phyloP scores from a whole-genome alignment of 176 grass and related monocot species.

The Secale cereale region DNA sequence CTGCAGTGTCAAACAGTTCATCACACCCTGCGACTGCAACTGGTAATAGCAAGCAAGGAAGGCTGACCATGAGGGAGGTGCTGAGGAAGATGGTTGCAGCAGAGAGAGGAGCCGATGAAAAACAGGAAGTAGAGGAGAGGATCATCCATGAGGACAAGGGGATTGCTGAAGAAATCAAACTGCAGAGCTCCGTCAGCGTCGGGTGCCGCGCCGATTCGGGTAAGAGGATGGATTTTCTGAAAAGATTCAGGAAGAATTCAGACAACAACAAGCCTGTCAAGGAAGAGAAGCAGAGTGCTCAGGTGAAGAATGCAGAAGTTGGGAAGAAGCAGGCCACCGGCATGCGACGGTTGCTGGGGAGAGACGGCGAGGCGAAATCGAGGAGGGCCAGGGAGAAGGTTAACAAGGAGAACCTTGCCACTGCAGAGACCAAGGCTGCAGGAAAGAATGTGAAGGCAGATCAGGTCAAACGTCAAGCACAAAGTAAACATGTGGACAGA shows the following conservation, averaged over 20 bases:
- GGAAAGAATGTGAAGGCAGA: constrained; percentile 22
- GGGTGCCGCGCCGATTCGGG: constrained; percentile 25
- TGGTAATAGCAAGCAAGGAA: constrained; percentile 55
- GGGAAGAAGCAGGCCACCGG: constrained; percentile 28
- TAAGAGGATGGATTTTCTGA: constrained; percentile 38
- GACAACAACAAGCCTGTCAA: background rate
- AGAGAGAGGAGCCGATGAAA: constrained; percentile 28
- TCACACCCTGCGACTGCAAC: background rate
- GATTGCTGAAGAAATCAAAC: constrained; percentile 30
- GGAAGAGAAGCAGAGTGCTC: constrained; percentile 17
- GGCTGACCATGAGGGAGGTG: constrained; percentile 45
- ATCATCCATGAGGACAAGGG: constrained; percentile 29
- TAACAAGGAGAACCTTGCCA: constrained; percentile 26
- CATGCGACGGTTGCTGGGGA: constrained; percentile 25
- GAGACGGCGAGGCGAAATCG: constrained; percentile 27
- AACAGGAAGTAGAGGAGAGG: constrained; percentile 17
- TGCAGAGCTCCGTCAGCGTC: constrained; percentile 20
- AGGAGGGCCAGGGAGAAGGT: constrained; percentile 27
- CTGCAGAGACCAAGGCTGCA: constrained; percentile 8
- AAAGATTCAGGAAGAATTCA: constrained; percentile 36
- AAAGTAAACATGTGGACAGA: constrained; percentile 27
- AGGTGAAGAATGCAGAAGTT: constrained; percentile 18
- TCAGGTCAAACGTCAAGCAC: constrained; percentile 20
- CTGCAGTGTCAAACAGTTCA: constrained; percentile 4
- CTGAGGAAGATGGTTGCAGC: constrained; percentile 22